phyloP scores from a whole-genome alignment of 2,329 filamentous ascomycete species.

The Corinectria fuckeliana region DNA sequence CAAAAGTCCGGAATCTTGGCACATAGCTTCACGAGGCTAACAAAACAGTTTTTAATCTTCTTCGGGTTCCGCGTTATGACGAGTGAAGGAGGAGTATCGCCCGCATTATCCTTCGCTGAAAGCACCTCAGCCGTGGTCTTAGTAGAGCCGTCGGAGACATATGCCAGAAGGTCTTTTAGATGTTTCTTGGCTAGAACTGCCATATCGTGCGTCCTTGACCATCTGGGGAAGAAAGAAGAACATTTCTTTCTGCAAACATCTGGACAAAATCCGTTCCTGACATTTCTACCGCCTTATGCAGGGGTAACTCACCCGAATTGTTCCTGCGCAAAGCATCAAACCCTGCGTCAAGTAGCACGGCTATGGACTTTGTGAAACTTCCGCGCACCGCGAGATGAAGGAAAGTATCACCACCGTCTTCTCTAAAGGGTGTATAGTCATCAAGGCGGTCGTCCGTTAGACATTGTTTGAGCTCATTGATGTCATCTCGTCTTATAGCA shows the following conservation, averaged over 20 bases:
- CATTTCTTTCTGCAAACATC: background rate
- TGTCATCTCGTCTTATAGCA: background rate
- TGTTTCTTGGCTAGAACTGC: background rate
- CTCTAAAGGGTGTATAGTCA: background rate
- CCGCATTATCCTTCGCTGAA: background rate
- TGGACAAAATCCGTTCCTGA: too few species aligned
- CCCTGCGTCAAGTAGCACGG: background rate
- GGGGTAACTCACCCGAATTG: background rate
- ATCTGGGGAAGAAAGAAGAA: background rate
- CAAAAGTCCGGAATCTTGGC: background rate
- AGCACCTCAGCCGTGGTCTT: background rate
- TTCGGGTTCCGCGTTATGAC: background rate
- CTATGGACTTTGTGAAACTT: background rate
- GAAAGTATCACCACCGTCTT: rapidly evolving
- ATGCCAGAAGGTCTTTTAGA: background rate
- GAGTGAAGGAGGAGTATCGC: background rate
- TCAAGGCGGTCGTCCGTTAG: background rate
- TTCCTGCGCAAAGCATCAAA: background rate
- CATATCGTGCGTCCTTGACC: background rate
- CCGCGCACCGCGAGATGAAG: background rate
- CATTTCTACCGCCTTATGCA: background rate
- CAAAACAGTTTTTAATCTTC: too few species aligned
- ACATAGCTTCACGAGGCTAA: background rate
- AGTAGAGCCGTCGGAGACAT: background rate
- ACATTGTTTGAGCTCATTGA: background rate